A percentile compares a stretch with the other conserved stretches of the same genome.
Evolutionary conservation across 2,329 filamentous ascomycete genomes (phyloP).

Genomic region (Pyrenochaeta sp.): DNA sequence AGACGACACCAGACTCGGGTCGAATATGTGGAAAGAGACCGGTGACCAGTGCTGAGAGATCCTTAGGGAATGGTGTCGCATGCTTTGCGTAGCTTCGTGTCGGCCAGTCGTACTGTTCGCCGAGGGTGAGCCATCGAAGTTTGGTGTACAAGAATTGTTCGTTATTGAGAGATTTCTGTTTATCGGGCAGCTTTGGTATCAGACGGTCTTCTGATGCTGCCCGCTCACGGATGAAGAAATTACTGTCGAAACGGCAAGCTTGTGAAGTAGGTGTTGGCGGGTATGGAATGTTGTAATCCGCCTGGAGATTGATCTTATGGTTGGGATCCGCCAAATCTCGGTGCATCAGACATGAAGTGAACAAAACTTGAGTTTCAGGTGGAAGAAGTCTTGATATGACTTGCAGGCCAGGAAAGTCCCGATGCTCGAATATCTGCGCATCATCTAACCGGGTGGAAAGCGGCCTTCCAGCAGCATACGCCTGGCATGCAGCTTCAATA

Average conservation of each 20-base stretch:
- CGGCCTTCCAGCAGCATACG: constrained; percentile 40
- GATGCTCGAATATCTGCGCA: constrained; percentile 45
- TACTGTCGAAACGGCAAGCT: constrained; percentile 34
- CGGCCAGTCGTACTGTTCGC: constrained; percentile 97
- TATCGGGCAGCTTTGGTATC: constrained; percentile 70
- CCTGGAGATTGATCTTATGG: constrained; percentile 87
- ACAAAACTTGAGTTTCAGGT: constrained; percentile 70
- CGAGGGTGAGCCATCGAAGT: constrained; percentile 92
- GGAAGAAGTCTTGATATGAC: constrained; percentile 80
- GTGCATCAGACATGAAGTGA: constrained; percentile 80
- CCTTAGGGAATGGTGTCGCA: constrained; percentile 77
- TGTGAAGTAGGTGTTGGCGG: constrained; percentile 47
- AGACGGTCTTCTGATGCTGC: constrained; percentile 33
- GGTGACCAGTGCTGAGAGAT: constrained; percentile 74
- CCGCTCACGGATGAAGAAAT: constrained; percentile 46
- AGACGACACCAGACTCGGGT: constrained; percentile 90
- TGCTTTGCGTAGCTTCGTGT: constrained; percentile 78
- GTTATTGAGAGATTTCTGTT: constrained; percentile 78
- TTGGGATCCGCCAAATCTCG: constrained; percentile 75
- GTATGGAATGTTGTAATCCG: constrained; percentile 79
- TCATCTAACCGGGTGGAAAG: constrained; percentile 32
- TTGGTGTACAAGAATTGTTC: constrained; percentile 79
- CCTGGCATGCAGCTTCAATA: constrained; percentile 41
- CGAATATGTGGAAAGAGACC: constrained; percentile 79
- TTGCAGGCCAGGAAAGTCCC: constrained; percentile 66